Evolutionary conservation across 257 asterid genomes (phyloP).

Genomic region (Solanum piurae): DNA sequence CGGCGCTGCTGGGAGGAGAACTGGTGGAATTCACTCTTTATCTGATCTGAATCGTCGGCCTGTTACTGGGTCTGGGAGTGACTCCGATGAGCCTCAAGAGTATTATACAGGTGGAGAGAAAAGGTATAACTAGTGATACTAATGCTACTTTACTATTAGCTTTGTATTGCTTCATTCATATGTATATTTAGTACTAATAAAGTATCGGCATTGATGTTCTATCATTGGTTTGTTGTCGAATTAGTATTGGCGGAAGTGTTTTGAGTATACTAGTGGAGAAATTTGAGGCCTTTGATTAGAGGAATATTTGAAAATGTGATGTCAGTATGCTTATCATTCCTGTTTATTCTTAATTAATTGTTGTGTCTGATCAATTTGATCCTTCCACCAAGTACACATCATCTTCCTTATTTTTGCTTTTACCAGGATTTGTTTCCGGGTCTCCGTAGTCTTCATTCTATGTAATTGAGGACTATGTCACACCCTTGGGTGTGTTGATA

Average conservation of each 20-base stretch:
- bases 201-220: neutral
- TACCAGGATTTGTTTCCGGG: neutral
- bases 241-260: neutral
- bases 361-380: neutral
- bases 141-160: neutral
- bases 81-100: constrained; percentile 78
- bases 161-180: neutral
- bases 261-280: neutral
- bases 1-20: constrained; percentile 14
- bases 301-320: neutral
- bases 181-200: neutral
- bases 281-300: neutral
- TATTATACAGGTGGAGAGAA: constrained; percentile 78
- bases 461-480: neutral
- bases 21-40: constrained; percentile 42
- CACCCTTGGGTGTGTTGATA: neutral
- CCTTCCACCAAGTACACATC: neutral
- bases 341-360: neutral
- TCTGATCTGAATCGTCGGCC: constrained; percentile 57
- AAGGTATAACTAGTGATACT: constrained; percentile 29
- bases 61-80: constrained; percentile 43
- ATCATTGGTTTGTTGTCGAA: neutral
- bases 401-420: neutral
- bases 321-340: neutral
- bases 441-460: neutral